Evolutionary conservation across 345 rosid species (phyloP).

Genomic region (Murraya paniculata): DNA sequence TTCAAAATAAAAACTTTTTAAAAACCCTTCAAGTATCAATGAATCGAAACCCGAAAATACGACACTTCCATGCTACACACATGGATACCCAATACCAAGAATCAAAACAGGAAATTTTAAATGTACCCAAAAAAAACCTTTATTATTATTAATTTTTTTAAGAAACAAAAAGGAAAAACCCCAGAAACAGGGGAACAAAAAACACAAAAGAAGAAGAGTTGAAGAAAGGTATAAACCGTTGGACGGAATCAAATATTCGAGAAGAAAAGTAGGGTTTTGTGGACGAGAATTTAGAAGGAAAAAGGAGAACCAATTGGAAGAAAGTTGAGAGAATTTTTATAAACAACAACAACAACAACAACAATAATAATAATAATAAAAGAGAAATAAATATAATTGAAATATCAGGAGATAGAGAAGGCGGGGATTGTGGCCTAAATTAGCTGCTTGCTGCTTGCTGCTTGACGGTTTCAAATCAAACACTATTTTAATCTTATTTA

Average conservation of each 20-base stretch:
- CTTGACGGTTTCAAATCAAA: slow-evolving; percentile 10
- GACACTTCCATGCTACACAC: background rate
- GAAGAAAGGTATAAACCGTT: background rate
- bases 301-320: background rate
- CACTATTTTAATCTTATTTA: no score
- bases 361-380: background rate
- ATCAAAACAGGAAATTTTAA: background rate
- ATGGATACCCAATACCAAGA: slow-evolving; percentile 1
- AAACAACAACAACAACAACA: background rate
- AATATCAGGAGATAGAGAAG: background rate
- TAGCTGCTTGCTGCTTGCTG: slow-evolving; percentile 15
- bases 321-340: background rate
- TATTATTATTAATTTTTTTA: background rate
- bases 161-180: background rate
- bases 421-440: slow-evolving; percentile 26
- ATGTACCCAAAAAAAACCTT: background rate
- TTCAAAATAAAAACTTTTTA: background rate
- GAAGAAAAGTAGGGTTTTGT: slow-evolving; percentile 7
- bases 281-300: background rate
- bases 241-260: background rate
- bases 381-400: background rate
- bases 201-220: background rate
- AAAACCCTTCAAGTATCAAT: background rate
- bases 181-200: background rate
- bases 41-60: background rate